phyloP scores from a whole-genome alignment of 345 rosid species.

The Dovyalis caffra region DNA sequence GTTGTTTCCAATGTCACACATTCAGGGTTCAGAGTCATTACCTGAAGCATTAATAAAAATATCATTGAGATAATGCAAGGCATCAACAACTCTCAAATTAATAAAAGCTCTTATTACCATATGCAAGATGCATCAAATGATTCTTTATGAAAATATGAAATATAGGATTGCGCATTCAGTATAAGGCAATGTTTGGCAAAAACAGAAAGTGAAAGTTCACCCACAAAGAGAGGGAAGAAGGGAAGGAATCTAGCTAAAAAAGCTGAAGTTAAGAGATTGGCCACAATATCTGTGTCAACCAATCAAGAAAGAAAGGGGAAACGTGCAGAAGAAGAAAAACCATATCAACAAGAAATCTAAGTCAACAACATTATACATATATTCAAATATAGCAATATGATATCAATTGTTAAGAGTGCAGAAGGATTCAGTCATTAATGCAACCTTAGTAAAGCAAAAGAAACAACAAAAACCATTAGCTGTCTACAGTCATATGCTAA shows the following conservation, averaged over 20 bases:
- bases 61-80: background rate
- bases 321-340: background rate
- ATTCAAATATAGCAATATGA: background rate
- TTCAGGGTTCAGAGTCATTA: constrained; percentile 95
- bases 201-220: background rate
- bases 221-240: background rate
- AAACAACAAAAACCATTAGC: background rate
- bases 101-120: background rate
- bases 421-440: background rate
- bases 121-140: background rate
- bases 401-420: background rate
- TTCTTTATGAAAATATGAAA: background rate
- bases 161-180: background rate
- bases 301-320: background rate
- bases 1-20: constrained; percentile 75
- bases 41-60: constrained; percentile 37
- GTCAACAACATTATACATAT: background rate
- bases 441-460: too few relatives aligned
- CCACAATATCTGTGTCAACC: background rate
- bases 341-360: background rate
- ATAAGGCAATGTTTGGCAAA: background rate
- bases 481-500: background rate
- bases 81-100: background rate
- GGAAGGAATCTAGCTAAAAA: background rate
- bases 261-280: background rate